Evolutionary conservation across 169 alveolate species (phyloP), one percentile per base, ranked within the genome.

Genomic region (Besnoitia besnoiti): DNA sequence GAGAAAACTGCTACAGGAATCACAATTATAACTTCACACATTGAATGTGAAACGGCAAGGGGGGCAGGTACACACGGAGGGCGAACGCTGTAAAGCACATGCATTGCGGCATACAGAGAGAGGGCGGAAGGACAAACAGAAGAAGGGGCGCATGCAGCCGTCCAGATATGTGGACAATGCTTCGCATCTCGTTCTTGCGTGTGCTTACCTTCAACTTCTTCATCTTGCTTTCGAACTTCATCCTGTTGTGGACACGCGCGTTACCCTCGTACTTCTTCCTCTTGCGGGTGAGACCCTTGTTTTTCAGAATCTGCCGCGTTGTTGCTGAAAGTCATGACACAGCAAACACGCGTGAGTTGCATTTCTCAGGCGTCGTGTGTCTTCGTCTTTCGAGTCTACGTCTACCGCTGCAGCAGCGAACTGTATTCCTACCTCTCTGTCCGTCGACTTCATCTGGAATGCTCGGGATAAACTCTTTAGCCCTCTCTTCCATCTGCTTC

Each of bases 221-320:
- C 93, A 96, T 61, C 87, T 97, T 98, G 95, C 97, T 97, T 73
- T 97, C 95, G 94, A 89, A 98, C 94, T 98, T 98, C 89, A 91
- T 94, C 94, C 98, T 96, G 92, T 97, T 96, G 90, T 97, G 97
- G 35, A 98, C 99, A 82, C 99, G 96, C 51, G 99, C 98, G 94
- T 98, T 98, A 21, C 99, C 98, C 62, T 97, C 98, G n/a, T 97
- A 97, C 96, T 97, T 97, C 97, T 97, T 97, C 85, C 99, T 96
- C 95, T 97, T 97, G 44, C 99, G 90, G 44, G 98, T 97, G 51
- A 98, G 95, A 27, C 99, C 99, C 85, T 95, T 97, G 77, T 97
- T 97, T 94, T 97, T 97, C 95, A 96, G 91, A 62, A 98, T 98
- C 61, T 96, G 91, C 7, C 85, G 61, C 50, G 94, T 90, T 21